Evolutionary conservation across 768 basidiomycete species (phyloP).

Genomic region (Lanmaoa rubissima): DNA sequence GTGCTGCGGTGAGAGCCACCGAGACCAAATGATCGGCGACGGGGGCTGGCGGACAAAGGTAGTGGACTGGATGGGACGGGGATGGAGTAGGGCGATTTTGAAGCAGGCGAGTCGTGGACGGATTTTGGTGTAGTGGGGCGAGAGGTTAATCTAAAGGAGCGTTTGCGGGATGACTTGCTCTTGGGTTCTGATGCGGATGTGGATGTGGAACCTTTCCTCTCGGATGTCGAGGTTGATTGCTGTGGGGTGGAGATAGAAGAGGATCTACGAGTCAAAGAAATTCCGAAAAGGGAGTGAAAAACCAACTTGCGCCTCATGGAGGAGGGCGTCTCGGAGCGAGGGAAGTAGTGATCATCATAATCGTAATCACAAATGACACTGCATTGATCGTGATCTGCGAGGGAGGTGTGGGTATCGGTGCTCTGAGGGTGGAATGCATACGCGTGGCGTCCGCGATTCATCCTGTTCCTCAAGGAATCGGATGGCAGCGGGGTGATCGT

Average conservation of each 20-base stretch:
- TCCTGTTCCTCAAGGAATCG: slow-evolving; percentile 30
- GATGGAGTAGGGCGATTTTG: slow-evolving; percentile 23
- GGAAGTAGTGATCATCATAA: slow-evolving; percentile 18
- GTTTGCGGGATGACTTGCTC: slow-evolving; percentile 25
- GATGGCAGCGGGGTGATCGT: slow-evolving; percentile 60
- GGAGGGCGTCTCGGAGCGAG: slow-evolving; percentile 31
- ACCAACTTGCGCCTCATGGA: slow-evolving; percentile 23
- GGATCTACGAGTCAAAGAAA: slow-evolving; percentile 28
- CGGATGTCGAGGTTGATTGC: slow-evolving; percentile 16
- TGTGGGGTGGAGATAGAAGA: slow-evolving; percentile 20
- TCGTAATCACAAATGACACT: slow-evolving; percentile 12
- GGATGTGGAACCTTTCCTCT: slow-evolving; percentile 26
- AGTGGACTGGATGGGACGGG: slow-evolving; percentile 31
- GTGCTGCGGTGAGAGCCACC: slow-evolving; percentile 26
- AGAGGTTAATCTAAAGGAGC: slow-evolving; percentile 32
- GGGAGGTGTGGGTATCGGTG: slow-evolving; percentile 11
- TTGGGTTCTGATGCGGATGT: slow-evolving; percentile 19
- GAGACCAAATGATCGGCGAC: slow-evolving; percentile 33
- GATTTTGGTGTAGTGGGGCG: slow-evolving; percentile 32
- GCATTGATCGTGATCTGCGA: slow-evolving; percentile 13
- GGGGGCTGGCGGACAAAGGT: slow-evolving; percentile 34
- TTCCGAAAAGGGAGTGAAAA: slow-evolving; percentile 28
- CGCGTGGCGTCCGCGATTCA: slow-evolving; percentile 14
- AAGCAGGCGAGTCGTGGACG: slow-evolving; percentile 15
- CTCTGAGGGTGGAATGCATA: slow-evolving; percentile 17